These are phyloP conservation scores for Fusarium secorum DNA, from an alignment of 2,329 filamentous ascomycete genomes.

Conservation along the genomic window DNA sequence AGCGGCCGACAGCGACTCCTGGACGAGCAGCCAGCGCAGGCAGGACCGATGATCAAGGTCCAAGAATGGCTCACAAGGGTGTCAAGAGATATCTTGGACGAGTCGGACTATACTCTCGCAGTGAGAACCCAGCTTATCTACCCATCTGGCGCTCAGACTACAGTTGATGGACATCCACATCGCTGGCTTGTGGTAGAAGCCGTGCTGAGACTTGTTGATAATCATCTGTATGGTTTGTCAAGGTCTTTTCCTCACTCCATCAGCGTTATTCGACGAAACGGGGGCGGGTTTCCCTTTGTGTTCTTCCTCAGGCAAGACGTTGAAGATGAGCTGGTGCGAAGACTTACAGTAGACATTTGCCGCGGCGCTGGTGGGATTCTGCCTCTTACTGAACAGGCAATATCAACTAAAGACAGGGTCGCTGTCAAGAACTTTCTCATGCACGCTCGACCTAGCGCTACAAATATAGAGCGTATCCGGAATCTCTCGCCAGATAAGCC, in stretches of 20 bases:
- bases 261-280: constrained; percentile 47
- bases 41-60: constrained; percentile 58
- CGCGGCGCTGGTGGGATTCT: constrained; percentile 34
- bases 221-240: constrained; percentile 49
- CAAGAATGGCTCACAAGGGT: constrained; percentile 59
- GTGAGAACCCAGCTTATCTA: constrained; percentile 67
- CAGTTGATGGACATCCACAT: constrained; percentile 62
- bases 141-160: constrained; percentile 58
- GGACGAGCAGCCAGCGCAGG: constrained; percentile 55
- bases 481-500: constrained; percentile 34
- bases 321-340: constrained; percentile 52
- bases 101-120: constrained; percentile 66
- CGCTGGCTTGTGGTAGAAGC: constrained; percentile 59
- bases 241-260: constrained; percentile 44
- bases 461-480: constrained; percentile 18
- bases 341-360: constrained; percentile 36
- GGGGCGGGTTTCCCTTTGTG: constrained; percentile 53
- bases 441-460: constrained; percentile 6
- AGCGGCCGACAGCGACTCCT: constrained; percentile 66
- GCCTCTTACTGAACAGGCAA: constrained; percentile 28
- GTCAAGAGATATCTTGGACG: constrained; percentile 70
- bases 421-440: constrained; percentile 40
- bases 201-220: constrained; percentile 53
- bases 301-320: constrained; percentile 61
- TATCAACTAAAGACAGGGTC: constrained; percentile 33